A percentile compares a stretch with the other conserved stretches of the same genome.
Conservation (phyloP, 768 basidiomycete species). For the Chiua virens region DNA sequence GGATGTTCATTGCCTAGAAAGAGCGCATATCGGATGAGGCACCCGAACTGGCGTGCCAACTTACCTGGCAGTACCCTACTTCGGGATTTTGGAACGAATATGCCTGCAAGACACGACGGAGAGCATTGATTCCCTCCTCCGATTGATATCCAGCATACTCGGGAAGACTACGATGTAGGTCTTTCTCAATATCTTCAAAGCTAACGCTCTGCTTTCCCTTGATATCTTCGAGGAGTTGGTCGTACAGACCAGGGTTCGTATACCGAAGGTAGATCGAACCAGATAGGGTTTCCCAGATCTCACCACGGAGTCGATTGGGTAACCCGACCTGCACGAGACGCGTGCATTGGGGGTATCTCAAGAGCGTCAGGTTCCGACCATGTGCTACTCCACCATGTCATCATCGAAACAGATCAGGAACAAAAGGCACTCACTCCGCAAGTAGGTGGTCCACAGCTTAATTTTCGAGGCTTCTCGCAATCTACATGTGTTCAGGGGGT, state of each 20-base stretch:
- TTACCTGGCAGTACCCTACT: slow-evolving; percentile 89
- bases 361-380: slow-evolving; percentile 90
- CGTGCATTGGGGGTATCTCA: slow-evolving; percentile 95
- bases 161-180: slow-evolving; percentile 91
- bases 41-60: slow-evolving; percentile 9
- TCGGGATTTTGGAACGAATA: slow-evolving; percentile 96
- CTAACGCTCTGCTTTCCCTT: slow-evolving; percentile 79
- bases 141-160: slow-evolving; percentile 97
- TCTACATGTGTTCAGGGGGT: slow-evolving; percentile 39
- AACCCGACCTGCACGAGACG: slow-evolving; percentile 97
- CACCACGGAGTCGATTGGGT: slow-evolving; percentile 90
- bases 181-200: slow-evolving; percentile 99
- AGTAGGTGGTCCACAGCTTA: slow-evolving; percentile 91
- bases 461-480: slow-evolving; percentile 91
- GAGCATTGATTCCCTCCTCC: slow-evolving; percentile 78
- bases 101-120: slow-evolving; percentile 89
- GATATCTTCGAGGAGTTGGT: slow-evolving; percentile 71
- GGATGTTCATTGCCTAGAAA: slow-evolving; percentile 90
- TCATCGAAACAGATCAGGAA: slow-evolving; percentile 5
- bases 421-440: slow-evolving; percentile 53
- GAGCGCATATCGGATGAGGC: not conserved
- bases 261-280: slow-evolving; percentile 92
- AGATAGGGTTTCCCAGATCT: slow-evolving; percentile 97
- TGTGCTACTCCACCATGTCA: slow-evolving; percentile 53
- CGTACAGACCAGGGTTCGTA: slow-evolving; percentile 81